Percentiles rank a stretch among this genome's conserved stretches.
These are phyloP conservation scores for Lepidopterella palustris DNA, from an alignment of 495 filamentous ascomycete genomes.

Conservation along the genomic window DNA sequence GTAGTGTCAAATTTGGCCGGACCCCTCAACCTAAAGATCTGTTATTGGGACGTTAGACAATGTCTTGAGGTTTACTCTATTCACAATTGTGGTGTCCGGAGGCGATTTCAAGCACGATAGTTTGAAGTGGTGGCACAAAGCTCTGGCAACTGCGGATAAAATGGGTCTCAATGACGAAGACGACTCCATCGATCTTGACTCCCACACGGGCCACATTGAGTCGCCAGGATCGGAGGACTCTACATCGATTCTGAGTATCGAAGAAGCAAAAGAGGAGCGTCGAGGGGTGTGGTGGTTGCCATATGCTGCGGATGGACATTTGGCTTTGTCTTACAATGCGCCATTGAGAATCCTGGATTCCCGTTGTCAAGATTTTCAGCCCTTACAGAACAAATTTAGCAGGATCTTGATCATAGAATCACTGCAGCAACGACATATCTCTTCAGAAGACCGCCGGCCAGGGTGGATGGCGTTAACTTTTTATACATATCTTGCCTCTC, in stretches of 20 bases:
- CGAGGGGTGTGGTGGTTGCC: slow-evolving; percentile 48
- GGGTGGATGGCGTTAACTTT: slow-evolving; percentile 10
- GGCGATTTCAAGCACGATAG: slow-evolving; percentile 29
- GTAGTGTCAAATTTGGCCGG: slow-evolving; percentile 3
- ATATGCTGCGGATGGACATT: slow-evolving; percentile 46
- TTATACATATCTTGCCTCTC: slow-evolving; percentile 32
- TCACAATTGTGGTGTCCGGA: slow-evolving; percentile 26
- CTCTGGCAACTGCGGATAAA: slow-evolving; percentile 10
- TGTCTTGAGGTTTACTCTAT: slow-evolving; percentile 26
- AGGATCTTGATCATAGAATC: slow-evolving; percentile 23
- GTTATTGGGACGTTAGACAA: slow-evolving; percentile 21
- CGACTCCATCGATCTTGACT: not conserved
- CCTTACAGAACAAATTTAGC: slow-evolving; percentile 35
- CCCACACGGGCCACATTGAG: slow-evolving; percentile 1
- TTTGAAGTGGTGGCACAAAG: slow-evolving; percentile 26
- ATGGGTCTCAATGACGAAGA: not conserved
- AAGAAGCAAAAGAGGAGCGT: slow-evolving; percentile 44
- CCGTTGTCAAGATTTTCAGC: slow-evolving; percentile 39
- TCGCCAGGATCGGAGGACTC: slow-evolving; percentile 21
- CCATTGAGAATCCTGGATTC: slow-evolving; percentile 43
- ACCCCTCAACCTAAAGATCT: not conserved
- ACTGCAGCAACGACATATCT: not conserved
- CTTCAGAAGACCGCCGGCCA: not conserved
- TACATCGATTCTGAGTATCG: slow-evolving; percentile 15
- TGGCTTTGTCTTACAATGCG: slow-evolving; percentile 47